Conservation (phyloP, 2,329 filamentous ascomycete species). For the Elsinoe fawcettii region DNA sequence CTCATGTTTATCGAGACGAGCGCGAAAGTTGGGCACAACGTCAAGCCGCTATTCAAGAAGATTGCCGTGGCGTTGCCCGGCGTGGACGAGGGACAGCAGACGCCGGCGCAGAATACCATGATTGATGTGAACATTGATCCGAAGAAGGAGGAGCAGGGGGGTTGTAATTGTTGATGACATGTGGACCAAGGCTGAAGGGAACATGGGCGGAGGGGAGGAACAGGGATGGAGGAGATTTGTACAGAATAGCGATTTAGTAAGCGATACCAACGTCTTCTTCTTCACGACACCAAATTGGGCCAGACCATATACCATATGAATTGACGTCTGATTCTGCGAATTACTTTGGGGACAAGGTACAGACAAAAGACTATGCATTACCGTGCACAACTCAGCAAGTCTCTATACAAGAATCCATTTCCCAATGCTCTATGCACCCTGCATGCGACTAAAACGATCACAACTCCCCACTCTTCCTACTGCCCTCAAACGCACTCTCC, state of each 20-base stretch:
- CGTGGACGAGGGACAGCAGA: slow-evolving; percentile 84
- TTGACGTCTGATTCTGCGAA: too few species aligned
- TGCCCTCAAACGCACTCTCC: not conserved
- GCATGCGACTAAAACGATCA: not conserved
- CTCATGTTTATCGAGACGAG: slow-evolving; percentile 99
- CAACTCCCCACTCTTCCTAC: not conserved
- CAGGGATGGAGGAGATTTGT: not conserved
- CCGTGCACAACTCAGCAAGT: not conserved
- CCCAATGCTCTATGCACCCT: not conserved
- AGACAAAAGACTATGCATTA: not conserved
- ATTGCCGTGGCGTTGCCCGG: slow-evolving; percentile 96
- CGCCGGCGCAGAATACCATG: slow-evolving; percentile 69
- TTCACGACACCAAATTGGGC: too few species aligned
- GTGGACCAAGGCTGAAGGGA: not conserved
- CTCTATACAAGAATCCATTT: not conserved
- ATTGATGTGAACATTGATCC: not conserved
- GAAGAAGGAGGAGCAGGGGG: slow-evolving; percentile 10
- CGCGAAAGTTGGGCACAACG: slow-evolving; percentile 95
- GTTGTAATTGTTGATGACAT: slow-evolving; percentile 8
- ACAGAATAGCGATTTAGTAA: slow-evolving; percentile 7
- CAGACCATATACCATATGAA: too few species aligned
- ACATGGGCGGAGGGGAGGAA: not conserved
- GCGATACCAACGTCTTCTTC: slow-evolving; percentile 3
- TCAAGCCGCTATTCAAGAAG: slow-evolving; percentile 93
- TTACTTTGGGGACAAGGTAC: too few species aligned